These are phyloP conservation scores for Alternaria conjuncta DNA, from an alignment of 2,329 filamentous ascomycete genomes.

Conservation along the genomic window DNA sequence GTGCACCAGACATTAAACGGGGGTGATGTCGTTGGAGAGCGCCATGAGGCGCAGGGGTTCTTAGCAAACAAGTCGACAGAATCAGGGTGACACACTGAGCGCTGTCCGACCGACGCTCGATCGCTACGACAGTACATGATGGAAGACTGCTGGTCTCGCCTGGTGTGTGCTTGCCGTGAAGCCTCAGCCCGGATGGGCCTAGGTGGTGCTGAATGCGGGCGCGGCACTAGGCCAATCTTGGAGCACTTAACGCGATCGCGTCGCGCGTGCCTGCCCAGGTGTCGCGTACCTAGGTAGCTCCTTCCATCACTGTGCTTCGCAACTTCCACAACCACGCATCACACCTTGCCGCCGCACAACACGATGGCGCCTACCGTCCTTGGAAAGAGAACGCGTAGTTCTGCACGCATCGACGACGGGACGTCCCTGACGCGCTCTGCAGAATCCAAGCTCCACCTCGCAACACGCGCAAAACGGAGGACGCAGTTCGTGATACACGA, in stretches of 20 bases:
- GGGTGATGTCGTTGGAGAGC: background rate
- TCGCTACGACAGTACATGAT: background rate
- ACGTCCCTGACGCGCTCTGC: slow-evolving; percentile 32
- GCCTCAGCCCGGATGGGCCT: background rate
- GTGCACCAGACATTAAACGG: background rate
- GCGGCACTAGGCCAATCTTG: slow-evolving; percentile 9
- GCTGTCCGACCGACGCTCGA: background rate
- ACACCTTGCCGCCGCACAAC: slow-evolving; percentile 24
- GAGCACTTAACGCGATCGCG: slow-evolving; percentile 23
- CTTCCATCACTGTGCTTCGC: slow-evolving; percentile 20
- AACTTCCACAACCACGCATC: slow-evolving; percentile 27
- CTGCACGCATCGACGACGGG: slow-evolving; percentile 30
- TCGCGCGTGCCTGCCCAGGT: slow-evolving; percentile 1
- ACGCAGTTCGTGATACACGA: slow-evolving; percentile 55
- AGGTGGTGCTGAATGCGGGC: background rate
- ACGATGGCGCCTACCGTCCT: slow-evolving; percentile 46
- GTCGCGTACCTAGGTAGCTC: slow-evolving; percentile 2
- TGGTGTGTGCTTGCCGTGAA: background rate
- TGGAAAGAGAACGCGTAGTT: slow-evolving; percentile 49
- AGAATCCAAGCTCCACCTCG: slow-evolving; percentile 30
- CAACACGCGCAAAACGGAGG: slow-evolving; percentile 52
- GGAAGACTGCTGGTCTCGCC: background rate
- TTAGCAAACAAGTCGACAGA: slow-evolving; percentile 13
- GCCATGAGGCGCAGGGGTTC: background rate
- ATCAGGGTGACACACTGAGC: background rate